Evolutionary conservation across 1,284 basidiomycete genomes (phyloP), one percentile per base, ranked within the genome.

Genomic region (Coniophora puteana): DNA sequence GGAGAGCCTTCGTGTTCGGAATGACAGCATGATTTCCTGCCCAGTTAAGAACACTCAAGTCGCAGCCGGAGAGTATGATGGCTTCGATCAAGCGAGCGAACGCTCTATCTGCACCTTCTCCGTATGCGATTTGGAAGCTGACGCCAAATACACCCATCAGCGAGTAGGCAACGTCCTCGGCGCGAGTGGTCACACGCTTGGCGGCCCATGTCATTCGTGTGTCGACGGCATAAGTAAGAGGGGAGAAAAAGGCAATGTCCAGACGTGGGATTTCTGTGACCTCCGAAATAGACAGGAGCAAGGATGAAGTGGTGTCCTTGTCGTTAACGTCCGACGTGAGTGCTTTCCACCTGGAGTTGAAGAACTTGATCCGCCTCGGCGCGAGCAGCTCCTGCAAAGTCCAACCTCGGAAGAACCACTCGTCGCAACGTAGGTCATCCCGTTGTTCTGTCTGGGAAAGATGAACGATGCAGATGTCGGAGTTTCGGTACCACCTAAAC

Each of bases 111-210:
- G n/a, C n/a, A n/a, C n/a, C n/a, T n/a, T n/a, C n/a, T n/a, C n/a
- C n/a, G n/a, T n/a, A n/a, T n/a, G 33, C 33, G 14, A 35, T 35
- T 14, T 18, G 33, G 7, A 35, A 21, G 20, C 33, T 18, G 33
- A 35, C 33, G 23, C 20, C 18, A 21, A 35, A 35, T 10, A 35
- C 23, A 8, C 33, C 33, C 33, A 35, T 35, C 33, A 35, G 17
- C 8, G 33, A 35, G 23, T 35, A 35, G 7, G 33, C 33, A 10
- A 18, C 21, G 23, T 35, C 33, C 21, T 35, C 33, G 14, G n/a
- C 33, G 8, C 33, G 5, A 5, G 33, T 35, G 6, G 33, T 35
- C 14, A n/a, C 23, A 20, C 33, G 16, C 33, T 14, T 35, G n/a
- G 33, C 33, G 7, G 33, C 33, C 33, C 33, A 35, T 20, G 33